These are phyloP conservation scores for Chamaecrista fasciculata DNA, from an alignment of 306 rosid genomes.

Conservation along the genomic window DNA sequence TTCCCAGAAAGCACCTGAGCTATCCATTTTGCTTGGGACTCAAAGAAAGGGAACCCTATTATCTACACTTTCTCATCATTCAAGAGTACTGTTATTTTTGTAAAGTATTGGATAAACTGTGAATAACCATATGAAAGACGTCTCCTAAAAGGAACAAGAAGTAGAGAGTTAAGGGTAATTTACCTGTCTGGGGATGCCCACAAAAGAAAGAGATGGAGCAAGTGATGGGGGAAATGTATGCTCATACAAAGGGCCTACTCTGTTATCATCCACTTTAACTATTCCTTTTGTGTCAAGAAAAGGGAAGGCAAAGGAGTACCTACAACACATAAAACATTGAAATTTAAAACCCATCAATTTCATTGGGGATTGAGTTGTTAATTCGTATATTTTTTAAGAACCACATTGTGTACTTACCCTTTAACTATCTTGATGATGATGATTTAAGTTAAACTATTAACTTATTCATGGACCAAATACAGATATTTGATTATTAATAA, in stretches of 20 bases:
- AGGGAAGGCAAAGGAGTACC: constrained; percentile 90
- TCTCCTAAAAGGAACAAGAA: not conserved
- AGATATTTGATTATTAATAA: too few relatives aligned
- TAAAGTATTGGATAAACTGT: too few relatives aligned
- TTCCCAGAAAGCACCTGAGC: constrained; percentile 88
- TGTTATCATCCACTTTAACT: constrained; percentile 78
- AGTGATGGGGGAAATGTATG: constrained; percentile 95
- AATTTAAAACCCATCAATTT: too few relatives aligned
- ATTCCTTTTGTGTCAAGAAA: constrained; percentile 96
- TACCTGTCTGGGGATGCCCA: constrained; percentile 91
- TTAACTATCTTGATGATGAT: too few relatives aligned
- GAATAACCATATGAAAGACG: too few relatives aligned
- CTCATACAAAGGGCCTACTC: constrained; percentile 92
- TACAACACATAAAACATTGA: constrained; percentile 40
- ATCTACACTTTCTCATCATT: constrained; percentile 43
- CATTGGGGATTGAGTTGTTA: too few relatives aligned
- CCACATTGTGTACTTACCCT: too few relatives aligned
- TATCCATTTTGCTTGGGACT: constrained; percentile 97
- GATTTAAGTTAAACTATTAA: too few relatives aligned
- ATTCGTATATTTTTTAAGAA: too few relatives aligned
- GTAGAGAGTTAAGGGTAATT: not conserved
- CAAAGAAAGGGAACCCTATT: constrained; percentile 95
- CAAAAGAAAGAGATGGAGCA: constrained; percentile 86
- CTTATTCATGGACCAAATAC: too few relatives aligned
- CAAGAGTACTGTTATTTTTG: not conserved